These are phyloP conservation scores for Syncephalastrum monosporum DNA, from an alignment of 371 early-diverging fungal species.

Conservation along the genomic window DNA sequence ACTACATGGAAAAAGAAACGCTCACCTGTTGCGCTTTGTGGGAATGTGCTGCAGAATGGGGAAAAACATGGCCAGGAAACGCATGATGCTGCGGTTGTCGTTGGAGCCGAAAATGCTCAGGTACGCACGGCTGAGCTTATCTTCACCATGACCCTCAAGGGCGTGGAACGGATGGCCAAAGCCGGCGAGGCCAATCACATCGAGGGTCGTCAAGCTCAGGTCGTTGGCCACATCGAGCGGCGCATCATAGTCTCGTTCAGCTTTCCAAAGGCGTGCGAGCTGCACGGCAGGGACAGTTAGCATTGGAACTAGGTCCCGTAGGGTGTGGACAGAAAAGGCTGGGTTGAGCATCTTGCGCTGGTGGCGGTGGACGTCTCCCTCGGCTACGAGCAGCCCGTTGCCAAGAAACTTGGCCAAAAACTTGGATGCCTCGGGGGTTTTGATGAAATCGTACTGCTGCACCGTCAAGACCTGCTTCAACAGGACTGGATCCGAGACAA, in stretches of 20 bases:
- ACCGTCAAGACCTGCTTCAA: constrained; percentile 53
- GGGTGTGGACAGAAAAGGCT: constrained; percentile 53
- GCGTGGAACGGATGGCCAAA: constrained; percentile 52
- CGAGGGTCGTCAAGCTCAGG: constrained; percentile 38
- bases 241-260: constrained; percentile 13
- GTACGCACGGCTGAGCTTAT: constrained; percentile 49
- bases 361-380: constrained; percentile 58
- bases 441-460: constrained; percentile 52
- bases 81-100: constrained; percentile 17
- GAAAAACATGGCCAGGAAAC: constrained; percentile 35
- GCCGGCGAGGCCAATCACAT: constrained; percentile 48
- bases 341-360: constrained; percentile 74
- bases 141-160: constrained; percentile 14
- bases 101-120: constrained; percentile 32
- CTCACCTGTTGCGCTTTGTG: constrained; percentile 23
- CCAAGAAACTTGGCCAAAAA: constrained; percentile 49
- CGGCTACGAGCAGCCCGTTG: constrained; percentile 55
- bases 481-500: constrained; percentile 50
- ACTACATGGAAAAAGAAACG: too few relatives aligned
- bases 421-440: constrained; percentile 27
- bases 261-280: constrained; percentile 37
- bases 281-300: constrained; percentile 35
- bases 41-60: constrained; percentile 40
- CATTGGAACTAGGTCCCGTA: constrained; percentile 47
- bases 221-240: constrained; percentile 36